Base-by-base conservation (phyloP, 768 basidiomycete genomes). In the Termitomyces sp. region DNA sequence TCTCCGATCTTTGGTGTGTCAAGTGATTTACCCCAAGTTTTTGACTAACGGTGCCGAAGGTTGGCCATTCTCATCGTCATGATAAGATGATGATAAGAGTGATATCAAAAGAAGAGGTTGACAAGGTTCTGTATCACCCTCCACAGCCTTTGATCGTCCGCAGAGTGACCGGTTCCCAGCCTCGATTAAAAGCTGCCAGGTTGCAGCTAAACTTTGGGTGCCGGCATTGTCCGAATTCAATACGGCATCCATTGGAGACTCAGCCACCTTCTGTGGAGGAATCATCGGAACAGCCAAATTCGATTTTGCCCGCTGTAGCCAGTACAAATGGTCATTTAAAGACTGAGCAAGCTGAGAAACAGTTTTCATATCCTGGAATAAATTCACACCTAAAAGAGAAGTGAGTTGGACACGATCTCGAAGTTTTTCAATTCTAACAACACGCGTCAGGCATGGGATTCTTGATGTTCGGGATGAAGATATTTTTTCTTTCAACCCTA, bases 11-110 rank as follows among this genome's bases (percentile, higher is more conserved):
- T 69, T 86, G 32, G 87, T 84, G 62, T 53, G 80, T 64, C 39
- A 26, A 20, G 20, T 63, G 5, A 8, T 26, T 24, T 13, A 12
- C 4, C 12, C 46, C 41, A 22, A 3, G 24, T 20, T 22, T 26
- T 13, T 18, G n/a, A 37, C 18, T 48, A 6, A 41, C 52, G 13
- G 26, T 26, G 36, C 59, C 2, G 12, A 64, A 88, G 87, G 69
- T 79, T 34, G 81, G 82, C 0, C 87, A 89, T 65, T 78, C 77
- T 42, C 82, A 84, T 59, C 79, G 87, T n/a, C 87, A 89, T 60
- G 76, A 82, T 0, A 63, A 69, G 8, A 82, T 82, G 78, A 46
- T 72, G 20, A 62, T 87, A 49, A 62, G 69, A 3, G 4, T 80
- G 32, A 57, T 74, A 0, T 32, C 67, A 13, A 62, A 50, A 13